Conservation (phyloP, 441 rosid genomes). For the Metrosideros polymorpha region DNA sequence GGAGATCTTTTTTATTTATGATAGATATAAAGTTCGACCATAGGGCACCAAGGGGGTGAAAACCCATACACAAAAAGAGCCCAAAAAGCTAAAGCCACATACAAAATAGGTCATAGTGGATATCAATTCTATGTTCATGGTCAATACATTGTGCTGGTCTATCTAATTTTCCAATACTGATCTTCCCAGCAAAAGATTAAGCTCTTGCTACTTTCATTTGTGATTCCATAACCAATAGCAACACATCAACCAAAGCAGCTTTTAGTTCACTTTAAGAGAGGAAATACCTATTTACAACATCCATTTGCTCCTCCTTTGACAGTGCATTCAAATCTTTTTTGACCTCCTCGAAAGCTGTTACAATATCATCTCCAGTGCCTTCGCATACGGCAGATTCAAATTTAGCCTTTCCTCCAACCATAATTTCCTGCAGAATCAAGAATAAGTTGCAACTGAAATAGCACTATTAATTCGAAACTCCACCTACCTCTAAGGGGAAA, state of each 20-base stretch:
- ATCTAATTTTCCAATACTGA: background rate
- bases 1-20: background rate
- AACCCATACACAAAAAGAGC: background rate
- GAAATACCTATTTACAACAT: constrained; percentile 58
- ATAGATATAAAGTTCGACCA: background rate
- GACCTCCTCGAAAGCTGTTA: constrained; percentile 30
- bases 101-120: background rate
- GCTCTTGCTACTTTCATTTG: background rate
- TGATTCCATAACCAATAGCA: background rate
- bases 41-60: background rate
- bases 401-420: constrained; percentile 23
- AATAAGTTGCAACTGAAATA: background rate
- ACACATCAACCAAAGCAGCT: background rate
- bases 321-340: constrained; percentile 64
- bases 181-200: background rate
- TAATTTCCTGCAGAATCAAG: constrained; percentile 44
- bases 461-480: background rate
- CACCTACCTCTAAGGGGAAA: background rate
- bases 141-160: background rate
- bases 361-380: constrained; percentile 22
- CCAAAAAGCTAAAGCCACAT: background rate
- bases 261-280: background rate
- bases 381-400: constrained; percentile 9
- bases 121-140: background rate
- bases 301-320: constrained; percentile 84